Evolutionary conservation across 176 grass and related monocot genomes (phyloP).

Genomic region (Ampelocalamus luodianensis): DNA sequence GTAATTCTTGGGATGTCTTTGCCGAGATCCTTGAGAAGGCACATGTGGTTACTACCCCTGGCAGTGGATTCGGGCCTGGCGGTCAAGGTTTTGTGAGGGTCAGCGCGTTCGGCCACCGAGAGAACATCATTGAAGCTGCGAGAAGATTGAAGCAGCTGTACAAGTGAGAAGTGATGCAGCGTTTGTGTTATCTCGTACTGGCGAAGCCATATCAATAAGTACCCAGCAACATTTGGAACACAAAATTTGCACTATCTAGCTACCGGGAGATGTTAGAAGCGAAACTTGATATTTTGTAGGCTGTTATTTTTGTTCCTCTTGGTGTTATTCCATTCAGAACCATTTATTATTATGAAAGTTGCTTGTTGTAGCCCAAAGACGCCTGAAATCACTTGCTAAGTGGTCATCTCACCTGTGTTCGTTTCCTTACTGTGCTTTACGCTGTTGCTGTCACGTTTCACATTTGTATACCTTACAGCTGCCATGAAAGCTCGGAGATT

Average conservation of each 20-base stretch:
- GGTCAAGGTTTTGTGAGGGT: conserved; percentile 89
- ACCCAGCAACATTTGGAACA: neutral
- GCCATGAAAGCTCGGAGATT: neutral
- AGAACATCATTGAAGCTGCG: conserved; percentile 69
- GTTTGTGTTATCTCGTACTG: neutral
- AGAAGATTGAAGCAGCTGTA: conserved; percentile 70
- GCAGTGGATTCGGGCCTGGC: conserved; percentile 85
- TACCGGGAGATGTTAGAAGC: conserved; percentile 4
- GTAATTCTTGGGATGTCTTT: conserved; percentile 90
- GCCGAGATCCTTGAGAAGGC: conserved; percentile 85
- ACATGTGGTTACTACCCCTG: conserved; percentile 84
- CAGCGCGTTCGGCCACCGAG: conserved; percentile 83
- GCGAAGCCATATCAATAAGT: conserved; percentile 30
- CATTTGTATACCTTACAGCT: neutral
- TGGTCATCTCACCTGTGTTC: neutral
- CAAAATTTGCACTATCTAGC: neutral
- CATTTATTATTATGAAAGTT: conserved; percentile 12
- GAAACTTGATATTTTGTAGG: neutral
- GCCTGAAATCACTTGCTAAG: neutral
- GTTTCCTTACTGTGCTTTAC: neutral
- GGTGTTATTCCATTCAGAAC: conserved; percentile 1
- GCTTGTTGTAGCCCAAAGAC: conserved; percentile 1
- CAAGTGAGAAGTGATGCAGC: conserved; percentile 39
- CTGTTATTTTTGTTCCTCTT: neutral
- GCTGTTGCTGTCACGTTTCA: neutral